Base-by-base conservation (phyloP, 495 filamentous ascomycete genomes). In the Elaphomyces granulatus region DNA sequence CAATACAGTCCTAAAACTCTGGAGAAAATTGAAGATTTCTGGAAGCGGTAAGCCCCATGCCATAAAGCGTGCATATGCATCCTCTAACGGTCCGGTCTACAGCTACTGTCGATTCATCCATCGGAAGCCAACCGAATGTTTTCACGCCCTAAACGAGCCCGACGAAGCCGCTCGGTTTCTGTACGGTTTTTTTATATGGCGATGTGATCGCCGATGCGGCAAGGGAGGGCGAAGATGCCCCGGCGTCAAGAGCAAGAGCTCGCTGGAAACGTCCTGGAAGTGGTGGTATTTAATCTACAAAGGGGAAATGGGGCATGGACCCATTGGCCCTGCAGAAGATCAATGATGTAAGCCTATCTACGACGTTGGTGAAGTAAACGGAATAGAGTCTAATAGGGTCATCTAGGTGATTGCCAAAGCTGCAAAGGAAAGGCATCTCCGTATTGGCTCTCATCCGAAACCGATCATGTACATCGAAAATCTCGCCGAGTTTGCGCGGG, bases 391-490 rank as follows among this genome's bases (percentile, higher is more conserved):
- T 15, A 1, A 18, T 34, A 17, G 33, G 15, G 8, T 8, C n/a
- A 1, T 4, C 4, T 15, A 43, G 26, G n/a, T 38, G 4, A 31
- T 43, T 26, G 41, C 41, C 8, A 10, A 36, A 10, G 20, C 36
- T 16, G 40, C 33, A 1, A 16, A 16, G 1, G 12, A 43, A 34
- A 43, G 37, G 32, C 16, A 37, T 1, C 14, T 43, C 3, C 8
- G 18, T 6, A 14, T 31, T 15, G 15, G 1, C 35, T 39, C 36
- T 16, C 46, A 48, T 23, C 45, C 44, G 36, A 61, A 55, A 36
- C 38, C 34, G 20, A 54, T 44, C 16, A 62, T 62, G 35, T 58
- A 55, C 45, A 39, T 60, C 34, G 49, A 64, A 43, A 55, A 66
- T 48, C 41, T 66, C 1, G 49, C 51, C 8, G 45, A 58, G 44